Evolutionary conservation across 768 basidiomycete species (phyloP).

Genomic region (Albatrellus ellisii): DNA sequence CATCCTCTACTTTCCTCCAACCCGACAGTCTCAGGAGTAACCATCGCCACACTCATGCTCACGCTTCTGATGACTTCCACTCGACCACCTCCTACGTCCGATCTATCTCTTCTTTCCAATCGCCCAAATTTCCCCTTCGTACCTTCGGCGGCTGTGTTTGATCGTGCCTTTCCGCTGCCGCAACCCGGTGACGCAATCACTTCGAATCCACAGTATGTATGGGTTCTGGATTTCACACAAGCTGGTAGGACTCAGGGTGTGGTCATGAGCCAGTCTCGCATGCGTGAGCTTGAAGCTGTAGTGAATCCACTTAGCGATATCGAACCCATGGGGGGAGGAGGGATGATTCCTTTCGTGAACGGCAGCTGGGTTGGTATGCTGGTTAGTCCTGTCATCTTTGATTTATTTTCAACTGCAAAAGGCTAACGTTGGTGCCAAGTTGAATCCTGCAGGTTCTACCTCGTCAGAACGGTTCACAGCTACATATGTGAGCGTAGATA

Average conservation of each 20-base stretch:
- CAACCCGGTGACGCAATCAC: conserved; percentile 21
- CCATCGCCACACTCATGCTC: conserved; percentile 39
- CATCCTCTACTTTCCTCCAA: conserved; percentile 28
- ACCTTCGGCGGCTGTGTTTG: conserved; percentile 30
- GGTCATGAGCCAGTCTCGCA: conserved; percentile 59
- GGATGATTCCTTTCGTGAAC: conserved; percentile 32
- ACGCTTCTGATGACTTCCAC: conserved; percentile 28
- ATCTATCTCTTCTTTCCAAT: conserved; percentile 16
- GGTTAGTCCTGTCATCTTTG: conserved; percentile 24
- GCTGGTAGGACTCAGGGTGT: conserved; percentile 37
- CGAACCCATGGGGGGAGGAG: conserved; percentile 26
- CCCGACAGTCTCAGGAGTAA: conserved; percentile 31
- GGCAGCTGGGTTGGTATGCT: conserved; percentile 57
- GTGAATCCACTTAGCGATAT: conserved; percentile 42
- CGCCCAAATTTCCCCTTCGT: conserved; percentile 44
- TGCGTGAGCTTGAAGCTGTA: conserved; percentile 59
- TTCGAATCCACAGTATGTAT: conserved; percentile 24
- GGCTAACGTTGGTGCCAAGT: conserved; percentile 22
- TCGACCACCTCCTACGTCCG: conserved; percentile 18
- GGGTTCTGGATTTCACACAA: conserved; percentile 66
- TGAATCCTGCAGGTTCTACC: conserved; percentile 33
- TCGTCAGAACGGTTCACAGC: conserved; percentile 56
- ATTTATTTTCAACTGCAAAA: neutral
- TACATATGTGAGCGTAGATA: conserved; percentile 45
- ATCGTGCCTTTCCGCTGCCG: conserved; percentile 37